Evolutionary conservation across 768 basidiomycete genomes (phyloP).

Genomic region (Asterophora lycoperdoides): DNA sequence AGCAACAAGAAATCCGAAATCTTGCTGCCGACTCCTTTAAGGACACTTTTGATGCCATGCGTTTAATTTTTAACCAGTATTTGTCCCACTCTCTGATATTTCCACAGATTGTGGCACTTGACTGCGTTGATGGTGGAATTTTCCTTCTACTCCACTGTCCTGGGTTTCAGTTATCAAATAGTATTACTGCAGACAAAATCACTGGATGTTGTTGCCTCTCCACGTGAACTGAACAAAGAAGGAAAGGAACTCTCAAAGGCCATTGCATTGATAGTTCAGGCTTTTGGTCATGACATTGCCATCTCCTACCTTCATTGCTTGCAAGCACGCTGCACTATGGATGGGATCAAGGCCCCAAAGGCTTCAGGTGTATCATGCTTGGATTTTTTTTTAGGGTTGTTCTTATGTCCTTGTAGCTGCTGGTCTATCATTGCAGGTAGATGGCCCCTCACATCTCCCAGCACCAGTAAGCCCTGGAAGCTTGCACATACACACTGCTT

Average conservation of each 20-base stretch:
- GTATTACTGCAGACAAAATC: not conserved
- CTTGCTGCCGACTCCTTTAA: not conserved
- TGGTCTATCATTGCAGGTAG: not conserved
- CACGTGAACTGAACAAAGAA: constrained; percentile 1
- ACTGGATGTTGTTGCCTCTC: constrained; percentile 8
- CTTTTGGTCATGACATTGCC: constrained; percentile 12
- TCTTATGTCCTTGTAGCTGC: too few species aligned
- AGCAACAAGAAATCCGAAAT: not conserved
- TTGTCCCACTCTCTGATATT: not conserved
- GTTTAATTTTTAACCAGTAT: not conserved
- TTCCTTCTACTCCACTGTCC: not conserved
- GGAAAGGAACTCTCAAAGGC: constrained; percentile 3
- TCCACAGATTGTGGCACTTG: not conserved
- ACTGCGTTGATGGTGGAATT: not conserved
- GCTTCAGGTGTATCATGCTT: too few species aligned
- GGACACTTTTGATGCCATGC: not conserved
- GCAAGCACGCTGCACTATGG: not conserved
- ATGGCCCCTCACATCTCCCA: not conserved
- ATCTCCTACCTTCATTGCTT: constrained; percentile 13
- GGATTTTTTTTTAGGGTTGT: too few species aligned
- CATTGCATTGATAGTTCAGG: constrained; percentile 10
- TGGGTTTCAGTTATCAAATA: not conserved
- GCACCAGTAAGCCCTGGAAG: not conserved
- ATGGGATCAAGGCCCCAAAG: constrained; percentile 2
- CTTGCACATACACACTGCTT: constrained; percentile 3